phyloP scores from a whole-genome alignment of 2,329 filamentous ascomycete genomes.

The Apiospora aurea region DNA sequence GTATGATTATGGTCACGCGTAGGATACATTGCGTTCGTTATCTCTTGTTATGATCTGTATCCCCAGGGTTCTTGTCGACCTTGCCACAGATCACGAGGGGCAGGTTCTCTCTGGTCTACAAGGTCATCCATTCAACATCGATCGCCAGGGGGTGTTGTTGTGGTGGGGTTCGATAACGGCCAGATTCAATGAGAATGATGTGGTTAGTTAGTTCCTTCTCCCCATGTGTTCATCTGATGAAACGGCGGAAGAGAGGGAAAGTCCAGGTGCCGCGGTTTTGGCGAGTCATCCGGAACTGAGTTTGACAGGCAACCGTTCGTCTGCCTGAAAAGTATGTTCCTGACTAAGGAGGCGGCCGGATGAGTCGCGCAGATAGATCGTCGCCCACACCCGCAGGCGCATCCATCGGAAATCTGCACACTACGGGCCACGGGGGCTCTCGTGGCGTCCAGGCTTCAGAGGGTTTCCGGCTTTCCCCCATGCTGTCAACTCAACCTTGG shows the following conservation, averaged over 20 bases:
- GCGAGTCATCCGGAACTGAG: conserved; percentile 12
- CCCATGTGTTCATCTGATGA: conserved; percentile 13
- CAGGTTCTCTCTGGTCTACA: neutral
- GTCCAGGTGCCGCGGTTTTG: neutral
- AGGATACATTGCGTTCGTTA: neutral
- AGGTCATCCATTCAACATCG: neutral
- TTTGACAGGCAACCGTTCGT: conserved; percentile 13
- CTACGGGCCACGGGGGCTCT: no score
- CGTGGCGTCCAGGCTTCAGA: neutral
- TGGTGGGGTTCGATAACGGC: neutral
- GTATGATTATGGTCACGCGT: neutral
- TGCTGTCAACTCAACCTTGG: conserved; percentile 8
- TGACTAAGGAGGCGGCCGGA: conserved; percentile 11
- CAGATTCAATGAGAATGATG: neutral
- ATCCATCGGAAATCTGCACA: neutral
- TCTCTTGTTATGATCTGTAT: neutral
- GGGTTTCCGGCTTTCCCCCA: no score
- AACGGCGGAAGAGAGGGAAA: neutral
- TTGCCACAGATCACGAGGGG: neutral
- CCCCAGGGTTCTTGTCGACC: neutral
- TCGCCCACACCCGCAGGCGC: neutral
- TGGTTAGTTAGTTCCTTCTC: neutral
- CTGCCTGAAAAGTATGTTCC: neutral
- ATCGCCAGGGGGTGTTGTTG: neutral
- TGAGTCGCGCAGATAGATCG: conserved; percentile 1